A percentile compares a stretch with the other conserved stretches of the same genome.
phyloP scores from a whole-genome alignment of 2,329 filamentous ascomycete genomes.

The Tothia fuscella region DNA sequence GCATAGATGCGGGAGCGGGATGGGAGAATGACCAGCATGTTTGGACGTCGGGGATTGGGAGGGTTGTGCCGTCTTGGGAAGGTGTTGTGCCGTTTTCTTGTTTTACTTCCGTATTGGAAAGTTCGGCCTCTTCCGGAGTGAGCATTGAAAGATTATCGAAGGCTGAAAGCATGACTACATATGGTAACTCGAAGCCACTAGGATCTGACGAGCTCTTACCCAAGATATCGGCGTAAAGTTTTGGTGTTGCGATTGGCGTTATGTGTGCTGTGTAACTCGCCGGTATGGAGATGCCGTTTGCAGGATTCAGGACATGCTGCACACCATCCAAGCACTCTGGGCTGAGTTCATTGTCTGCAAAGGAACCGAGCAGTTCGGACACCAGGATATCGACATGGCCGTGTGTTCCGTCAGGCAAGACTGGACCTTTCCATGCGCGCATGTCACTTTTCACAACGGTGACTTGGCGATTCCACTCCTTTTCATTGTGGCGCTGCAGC shows the following conservation, averaged over 20 bases:
- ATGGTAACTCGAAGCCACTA: slow-evolving; percentile 77
- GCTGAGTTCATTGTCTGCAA: slow-evolving; percentile 92
- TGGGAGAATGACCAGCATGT: slow-evolving; percentile 72
- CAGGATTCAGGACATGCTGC: slow-evolving; percentile 70
- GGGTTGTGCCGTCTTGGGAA: not conserved
- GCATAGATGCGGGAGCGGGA: slow-evolving; percentile 50
- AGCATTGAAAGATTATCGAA: slow-evolving; percentile 69
- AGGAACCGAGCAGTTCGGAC: slow-evolving; percentile 87
- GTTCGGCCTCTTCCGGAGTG: not conserved
- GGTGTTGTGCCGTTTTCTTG: not conserved
- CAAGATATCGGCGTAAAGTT: slow-evolving; percentile 69
- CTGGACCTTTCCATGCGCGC: slow-evolving; percentile 85
- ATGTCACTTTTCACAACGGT: slow-evolving; percentile 93
- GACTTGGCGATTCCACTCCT: slow-evolving; percentile 64
- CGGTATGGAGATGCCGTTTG: slow-evolving; percentile 85
- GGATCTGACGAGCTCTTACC: slow-evolving; percentile 39
- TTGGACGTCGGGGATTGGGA: slow-evolving; percentile 43
- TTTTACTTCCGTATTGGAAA: not conserved
- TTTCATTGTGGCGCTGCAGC: slow-evolving; percentile 72
- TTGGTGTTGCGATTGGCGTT: slow-evolving; percentile 81
- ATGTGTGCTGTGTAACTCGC: slow-evolving; percentile 86
- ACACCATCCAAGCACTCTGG: slow-evolving; percentile 95
- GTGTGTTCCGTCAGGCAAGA: slow-evolving; percentile 39
- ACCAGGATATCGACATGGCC: slow-evolving; percentile 81
- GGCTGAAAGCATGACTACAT: slow-evolving; percentile 85